Percentiles rank a stretch among this genome's conserved stretches.
Conservation (phyloP, 2,329 filamentous ascomycete genomes). For the Trichoderma cornu-damae region DNA sequence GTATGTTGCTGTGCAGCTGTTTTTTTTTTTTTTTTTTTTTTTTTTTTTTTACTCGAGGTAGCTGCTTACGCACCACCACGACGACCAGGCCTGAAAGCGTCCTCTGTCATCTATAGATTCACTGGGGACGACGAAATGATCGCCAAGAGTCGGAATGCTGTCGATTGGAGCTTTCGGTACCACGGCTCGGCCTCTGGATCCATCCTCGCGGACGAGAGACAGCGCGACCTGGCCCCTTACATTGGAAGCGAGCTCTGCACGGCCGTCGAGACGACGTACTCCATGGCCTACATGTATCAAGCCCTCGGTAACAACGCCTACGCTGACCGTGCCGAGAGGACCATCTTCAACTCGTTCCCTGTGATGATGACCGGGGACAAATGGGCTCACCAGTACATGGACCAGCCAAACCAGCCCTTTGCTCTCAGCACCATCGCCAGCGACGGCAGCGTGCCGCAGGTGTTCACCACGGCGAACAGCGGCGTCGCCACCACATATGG, state of each 20-base stretch:
- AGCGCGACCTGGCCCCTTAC: slow-evolving; percentile 35
- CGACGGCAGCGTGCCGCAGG: slow-evolving; percentile 23
- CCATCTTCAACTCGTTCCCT: slow-evolving; percentile 52
- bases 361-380: slow-evolving; percentile 46
- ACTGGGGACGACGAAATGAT: slow-evolving; percentile 34
- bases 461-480: slow-evolving; percentile 45
- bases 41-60: neutral
- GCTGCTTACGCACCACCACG: neutral
- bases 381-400: slow-evolving; percentile 54
- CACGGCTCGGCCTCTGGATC: slow-evolving; percentile 40
- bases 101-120: slow-evolving; percentile 38
- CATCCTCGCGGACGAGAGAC: slow-evolving; percentile 39
- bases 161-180: slow-evolving; percentile 35
- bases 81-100: slow-evolving; percentile 40
- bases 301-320: slow-evolving; percentile 33
- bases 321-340: slow-evolving; percentile 48
- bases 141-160: slow-evolving; percentile 34
- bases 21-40: too few species aligned
- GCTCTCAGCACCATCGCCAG: slow-evolving; percentile 36
- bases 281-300: slow-evolving; percentile 32
- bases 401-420: slow-evolving; percentile 50
- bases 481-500: slow-evolving; percentile 40
- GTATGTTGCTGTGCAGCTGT: slow-evolving; percentile 23
- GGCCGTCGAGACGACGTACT: slow-evolving; percentile 33
- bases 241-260: slow-evolving; percentile 36